Conservation (phyloP, 2,329 filamentous ascomycete species). For the Paraphaeosphaeria minitans region DNA sequence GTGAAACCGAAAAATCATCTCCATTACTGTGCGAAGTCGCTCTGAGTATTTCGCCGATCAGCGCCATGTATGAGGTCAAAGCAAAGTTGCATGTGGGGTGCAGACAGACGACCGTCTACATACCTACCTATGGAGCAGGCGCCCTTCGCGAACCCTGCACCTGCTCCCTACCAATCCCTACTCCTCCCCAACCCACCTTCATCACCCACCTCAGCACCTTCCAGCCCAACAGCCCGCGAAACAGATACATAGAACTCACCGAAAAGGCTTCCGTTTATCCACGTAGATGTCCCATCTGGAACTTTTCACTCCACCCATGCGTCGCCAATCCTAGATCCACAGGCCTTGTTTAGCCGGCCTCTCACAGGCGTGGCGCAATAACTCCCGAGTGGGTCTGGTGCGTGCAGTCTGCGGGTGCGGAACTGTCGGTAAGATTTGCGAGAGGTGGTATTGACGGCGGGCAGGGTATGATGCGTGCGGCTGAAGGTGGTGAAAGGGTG, state of each 20-base stretch:
- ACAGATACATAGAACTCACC: background rate
- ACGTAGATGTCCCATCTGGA: background rate
- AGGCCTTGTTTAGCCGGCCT: conserved; percentile 16
- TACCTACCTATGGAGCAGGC: no score
- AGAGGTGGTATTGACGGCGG: background rate
- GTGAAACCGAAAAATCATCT: no score
- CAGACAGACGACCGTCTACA: conserved; percentile 15
- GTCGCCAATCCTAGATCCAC: background rate
- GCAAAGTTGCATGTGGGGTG: conserved; percentile 21
- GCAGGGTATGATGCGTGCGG: conserved; percentile 12
- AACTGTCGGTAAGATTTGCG: conserved; percentile 3
- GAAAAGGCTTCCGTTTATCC: conserved; percentile 10
- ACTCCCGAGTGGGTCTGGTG: conserved; percentile 15
- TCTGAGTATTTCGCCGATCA: background rate
- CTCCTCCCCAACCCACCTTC: background rate
- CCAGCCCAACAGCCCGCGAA: background rate
- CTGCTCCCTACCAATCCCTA: conserved; percentile 3
- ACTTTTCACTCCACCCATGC: background rate
- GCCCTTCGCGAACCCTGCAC: background rate
- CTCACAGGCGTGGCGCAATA: conserved; percentile 9
- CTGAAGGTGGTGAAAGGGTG: conserved; percentile 1
- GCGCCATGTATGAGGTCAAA: conserved; percentile 20
- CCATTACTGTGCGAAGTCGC: no score
- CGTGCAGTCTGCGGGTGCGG: conserved; percentile 5
- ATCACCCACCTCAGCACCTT: background rate